Conservation (phyloP, 371 early-diverging fungal species). For the Gilbertella persicaria region DNA sequence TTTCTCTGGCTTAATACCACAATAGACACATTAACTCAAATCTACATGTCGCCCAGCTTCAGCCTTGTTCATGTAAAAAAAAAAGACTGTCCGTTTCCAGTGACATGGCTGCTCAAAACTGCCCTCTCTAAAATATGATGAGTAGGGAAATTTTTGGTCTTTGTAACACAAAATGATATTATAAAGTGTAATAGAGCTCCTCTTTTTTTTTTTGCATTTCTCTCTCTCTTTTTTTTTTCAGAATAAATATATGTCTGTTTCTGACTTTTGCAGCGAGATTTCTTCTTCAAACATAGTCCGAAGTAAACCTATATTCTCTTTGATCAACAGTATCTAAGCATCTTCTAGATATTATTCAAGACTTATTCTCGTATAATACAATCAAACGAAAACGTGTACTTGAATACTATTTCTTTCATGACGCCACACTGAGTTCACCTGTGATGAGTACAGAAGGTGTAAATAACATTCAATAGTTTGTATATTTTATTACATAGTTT, state of each 20-base stretch:
- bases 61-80: no score
- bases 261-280: neutral
- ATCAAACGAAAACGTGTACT: conserved; percentile 34
- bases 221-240: neutral
- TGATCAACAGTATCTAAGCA: neutral
- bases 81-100: no score
- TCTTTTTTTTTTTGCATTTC: no score
- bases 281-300: neutral
- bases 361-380: conserved; percentile 41
- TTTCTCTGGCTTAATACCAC: no score
- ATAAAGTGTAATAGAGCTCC: no score
- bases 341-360: conserved; percentile 37
- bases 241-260: neutral
- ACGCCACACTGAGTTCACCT: conserved; percentile 45
- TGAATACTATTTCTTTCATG: conserved; percentile 38
- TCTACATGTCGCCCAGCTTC: no score
- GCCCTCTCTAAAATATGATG: no score
- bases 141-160: no score
- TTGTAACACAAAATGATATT: no score
- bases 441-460: conserved; percentile 54
- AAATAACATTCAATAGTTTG: conserved; percentile 49
- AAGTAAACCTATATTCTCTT: neutral
- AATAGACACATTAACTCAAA: no score
- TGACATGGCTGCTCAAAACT: no score
- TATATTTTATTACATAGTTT: neutral